Evolutionary conservation across 78 protist genomes (phyloP), one percentile per base, ranked within the genome.

Genomic region (Dictyostelium brefeldianum): DNA sequence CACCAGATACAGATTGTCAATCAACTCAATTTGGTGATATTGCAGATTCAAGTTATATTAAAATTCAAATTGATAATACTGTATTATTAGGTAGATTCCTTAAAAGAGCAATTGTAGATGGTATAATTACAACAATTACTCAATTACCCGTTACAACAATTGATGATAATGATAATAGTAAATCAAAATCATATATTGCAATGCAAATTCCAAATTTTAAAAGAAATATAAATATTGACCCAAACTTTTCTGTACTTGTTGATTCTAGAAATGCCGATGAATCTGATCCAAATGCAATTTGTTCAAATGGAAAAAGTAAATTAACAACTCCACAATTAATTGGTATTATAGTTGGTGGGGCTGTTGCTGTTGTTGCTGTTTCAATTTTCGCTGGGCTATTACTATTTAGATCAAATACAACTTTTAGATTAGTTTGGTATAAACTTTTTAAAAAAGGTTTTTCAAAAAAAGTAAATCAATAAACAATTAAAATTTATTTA

Each of bases 271-370:
- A 47, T 4, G 22, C 57, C 20, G 47, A 43, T 46, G 50, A 25
- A n/a, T 8, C 69, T 8, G 15, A 51, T 51, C 15, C 56, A 14
- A 67, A 67, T 67, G 25, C 75, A 14, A 46, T 36, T 20, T 36
- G 56, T 46, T 17, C 79, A 6, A 7, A 15, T 14, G 29, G 12
- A 12, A 70, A 70, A 69, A 22, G 36, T 62, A 36, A 36, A 36
- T n/a, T 73, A 3, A 73, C 79, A 3, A 73, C 51, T 4, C 56
- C 57, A 7, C 79, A 73, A 73, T n/a, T 73, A 22, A 41, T 73
- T n/a, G 79, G 79, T 43, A 73, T 73, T n/a, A 73, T 73, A 3
- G 14, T 73, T 73, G 79, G 59, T 47, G 59, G 59, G 27, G 56
- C 79, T 46, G 15, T 73, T 25, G 5, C 46, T 47, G 9, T 73